A percentile compares a stretch with the other conserved stretches of the same genome.
Evolutionary conservation across 371 early-diverging fungal species (phyloP).

Genomic region (Apophysomyces variabilis): DNA sequence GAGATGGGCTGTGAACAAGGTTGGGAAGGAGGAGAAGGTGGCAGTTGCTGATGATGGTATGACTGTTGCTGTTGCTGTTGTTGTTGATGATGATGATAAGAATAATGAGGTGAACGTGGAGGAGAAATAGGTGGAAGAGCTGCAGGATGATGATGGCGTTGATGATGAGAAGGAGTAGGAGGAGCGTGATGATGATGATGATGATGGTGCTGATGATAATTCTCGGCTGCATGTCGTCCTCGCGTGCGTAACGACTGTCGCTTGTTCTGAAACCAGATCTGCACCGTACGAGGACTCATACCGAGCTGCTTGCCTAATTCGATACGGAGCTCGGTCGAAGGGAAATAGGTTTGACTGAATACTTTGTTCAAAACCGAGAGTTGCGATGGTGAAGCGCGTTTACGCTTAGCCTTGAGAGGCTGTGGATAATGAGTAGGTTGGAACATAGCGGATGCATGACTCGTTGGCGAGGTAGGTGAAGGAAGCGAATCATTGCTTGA

Average conservation of each 20-base stretch:
- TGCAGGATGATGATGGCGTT: conserved; percentile 23
- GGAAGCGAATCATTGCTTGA: conserved; percentile 2
- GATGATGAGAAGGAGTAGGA: conserved; percentile 34
- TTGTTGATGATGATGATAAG: too few relatives aligned
- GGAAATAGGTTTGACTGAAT: conserved; percentile 59
- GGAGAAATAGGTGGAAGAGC: conserved; percentile 55
- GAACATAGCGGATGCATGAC: background rate
- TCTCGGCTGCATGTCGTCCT: conserved; percentile 34
- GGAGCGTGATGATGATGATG: conserved; percentile 27
- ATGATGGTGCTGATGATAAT: conserved; percentile 33
- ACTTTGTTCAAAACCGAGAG: conserved; percentile 58
- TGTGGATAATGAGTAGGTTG: conserved; percentile 9
- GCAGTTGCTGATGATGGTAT: conserved; percentile 3
- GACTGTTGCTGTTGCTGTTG: background rate
- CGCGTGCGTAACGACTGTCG: conserved; percentile 66
- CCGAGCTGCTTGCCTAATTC: conserved; percentile 83
- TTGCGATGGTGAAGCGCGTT: conserved; percentile 53
- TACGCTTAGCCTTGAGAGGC: conserved; percentile 51
- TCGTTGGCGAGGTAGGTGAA: conserved; percentile 1
- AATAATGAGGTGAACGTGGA: conserved; percentile 31
- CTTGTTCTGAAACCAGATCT: conserved; percentile 97
- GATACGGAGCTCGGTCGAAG: conserved; percentile 78
- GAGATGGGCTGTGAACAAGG: conserved; percentile 9
- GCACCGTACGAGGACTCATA: conserved; percentile 84
- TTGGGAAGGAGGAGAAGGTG: conserved; percentile 12